Conservation (phyloP, 1,139 yeast species). For the Yamadazyma dendronema region DNA sequence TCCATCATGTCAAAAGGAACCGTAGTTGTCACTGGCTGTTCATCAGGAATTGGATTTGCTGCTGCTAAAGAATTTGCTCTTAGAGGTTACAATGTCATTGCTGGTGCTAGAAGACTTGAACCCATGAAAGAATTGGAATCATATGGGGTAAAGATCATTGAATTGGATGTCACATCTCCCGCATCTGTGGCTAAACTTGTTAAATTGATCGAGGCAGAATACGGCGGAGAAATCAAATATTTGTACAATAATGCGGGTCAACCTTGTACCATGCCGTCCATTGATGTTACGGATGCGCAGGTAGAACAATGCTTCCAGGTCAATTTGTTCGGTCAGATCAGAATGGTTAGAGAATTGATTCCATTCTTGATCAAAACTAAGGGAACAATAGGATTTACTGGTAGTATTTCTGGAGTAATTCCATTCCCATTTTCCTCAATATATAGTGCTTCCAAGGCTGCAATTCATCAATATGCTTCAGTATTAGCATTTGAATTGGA, state of each 20-base stretch:
- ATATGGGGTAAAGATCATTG: slow-evolving; percentile 29
- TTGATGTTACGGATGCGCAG: slow-evolving; percentile 61
- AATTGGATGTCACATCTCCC: slow-evolving; percentile 44
- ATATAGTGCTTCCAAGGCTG: slow-evolving; percentile 75
- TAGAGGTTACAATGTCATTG: slow-evolving; percentile 58
- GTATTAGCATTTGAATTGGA: slow-evolving; percentile 64
- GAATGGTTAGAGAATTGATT: slow-evolving; percentile 59
- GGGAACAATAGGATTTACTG: slow-evolving; percentile 74
- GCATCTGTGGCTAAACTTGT: slow-evolving; percentile 50
- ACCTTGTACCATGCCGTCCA: slow-evolving; percentile 69
- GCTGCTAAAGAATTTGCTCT: slow-evolving; percentile 63
- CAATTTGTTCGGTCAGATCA: slow-evolving; percentile 68
- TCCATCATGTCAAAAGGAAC: slow-evolving; percentile 4
- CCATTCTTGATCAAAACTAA: slow-evolving; percentile 60
- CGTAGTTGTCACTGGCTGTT: slow-evolving; percentile 75
- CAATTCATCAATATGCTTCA: slow-evolving; percentile 68
- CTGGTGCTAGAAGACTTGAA: slow-evolving; percentile 66
- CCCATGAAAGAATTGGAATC: slow-evolving; percentile 55
- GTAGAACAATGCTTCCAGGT: slow-evolving; percentile 59
- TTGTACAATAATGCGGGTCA: slow-evolving; percentile 64
- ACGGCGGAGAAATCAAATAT: slow-evolving; percentile 51
- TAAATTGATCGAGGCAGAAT: slow-evolving; percentile 30
- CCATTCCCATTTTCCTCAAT: slow-evolving; percentile 72
- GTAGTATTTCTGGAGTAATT: slow-evolving; percentile 64
- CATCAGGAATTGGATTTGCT: slow-evolving; percentile 77